Evolutionary conservation across 257 asterid species (phyloP), one percentile per base, ranked within the genome.

Genomic region (Solanum chiquidenum): DNA sequence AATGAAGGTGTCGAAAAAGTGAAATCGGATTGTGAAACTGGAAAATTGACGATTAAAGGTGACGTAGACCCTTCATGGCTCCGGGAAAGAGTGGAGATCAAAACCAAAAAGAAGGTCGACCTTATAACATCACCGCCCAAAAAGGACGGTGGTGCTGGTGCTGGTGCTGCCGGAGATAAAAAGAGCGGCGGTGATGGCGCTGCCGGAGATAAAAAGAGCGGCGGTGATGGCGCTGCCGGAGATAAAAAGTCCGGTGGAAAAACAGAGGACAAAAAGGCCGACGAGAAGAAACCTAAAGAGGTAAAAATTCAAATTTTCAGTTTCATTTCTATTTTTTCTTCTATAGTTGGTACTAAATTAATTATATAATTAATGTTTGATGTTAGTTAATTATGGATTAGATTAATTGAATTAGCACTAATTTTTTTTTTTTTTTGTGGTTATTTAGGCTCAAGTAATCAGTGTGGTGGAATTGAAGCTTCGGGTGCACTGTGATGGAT

Each of bases 401-500:
- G 37, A 68, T 38, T 60, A 64, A 14, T 85, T 85, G 80, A 85
- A 68, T 66, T 40, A 38, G 52, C 29, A 62, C 40, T 68, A 66
- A 60, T 66, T 7, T 6, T 37, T 12, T 0, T 42, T 6, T 83
- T 38, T 35, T 84, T 84, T 8, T 84, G 60, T 64, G 79, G 18
- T 66, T 25, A 25, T 90, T 86, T 90, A 95, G 97, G 89, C 91
- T 68, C 93, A 85, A 83, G 90, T 88, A 86, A 92, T 87, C 77
- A 91, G 95, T 9, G 96, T 94, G 88, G 91, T 89, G 90, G 46
- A 16, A 20, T 90, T 96, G 94, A 95, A 94, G 91, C 90, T 94
- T 87, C 92, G 86, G 69, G 88, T 96, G 75, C 99, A 96, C 90
- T 96, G 99, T 66, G 98, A 96, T 83, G 99, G 96, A 80, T 96